These are phyloP conservation scores for Eimeria acervulina DNA, from an alignment of 169 alveolate genomes.

Conservation along the genomic window DNA sequence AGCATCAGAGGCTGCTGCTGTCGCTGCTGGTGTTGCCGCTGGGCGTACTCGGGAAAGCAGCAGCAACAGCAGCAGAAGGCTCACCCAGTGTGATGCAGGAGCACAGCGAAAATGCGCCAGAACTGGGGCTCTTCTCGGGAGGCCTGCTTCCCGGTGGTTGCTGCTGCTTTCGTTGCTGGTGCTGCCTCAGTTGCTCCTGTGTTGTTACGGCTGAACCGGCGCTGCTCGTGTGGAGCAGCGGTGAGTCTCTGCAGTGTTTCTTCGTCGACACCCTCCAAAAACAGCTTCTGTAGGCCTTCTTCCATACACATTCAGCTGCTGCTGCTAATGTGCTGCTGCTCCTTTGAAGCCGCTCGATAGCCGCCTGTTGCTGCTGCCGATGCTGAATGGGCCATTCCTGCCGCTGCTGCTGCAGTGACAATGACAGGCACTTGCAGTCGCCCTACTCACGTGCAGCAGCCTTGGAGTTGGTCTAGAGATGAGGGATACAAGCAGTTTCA, in stretches of 20 bases:
- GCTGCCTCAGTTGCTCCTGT: background rate
- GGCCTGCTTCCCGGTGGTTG: too few species aligned
- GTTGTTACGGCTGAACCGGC: background rate
- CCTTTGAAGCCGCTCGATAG: background rate
- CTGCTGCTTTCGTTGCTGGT: too few species aligned
- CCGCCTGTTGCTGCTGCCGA: background rate
- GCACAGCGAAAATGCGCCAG: too few species aligned
- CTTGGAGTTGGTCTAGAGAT: background rate
- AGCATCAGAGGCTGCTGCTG: background rate
- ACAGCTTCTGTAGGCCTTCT: background rate
- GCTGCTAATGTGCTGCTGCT: background rate
- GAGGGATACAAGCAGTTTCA: background rate
- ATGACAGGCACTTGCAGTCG: background rate
- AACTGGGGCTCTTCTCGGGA: too few species aligned
- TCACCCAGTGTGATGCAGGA: background rate
- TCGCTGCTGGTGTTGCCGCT: background rate
- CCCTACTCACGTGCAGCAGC: background rate
- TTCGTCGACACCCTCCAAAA: background rate
- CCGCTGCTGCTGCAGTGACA: background rate
- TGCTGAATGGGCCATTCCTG: background rate
- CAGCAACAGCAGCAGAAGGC: background rate
- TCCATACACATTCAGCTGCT: background rate
- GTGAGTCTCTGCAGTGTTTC: background rate
- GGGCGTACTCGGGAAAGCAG: background rate
- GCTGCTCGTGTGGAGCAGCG: background rate